Evolutionary conservation across 768 basidiomycete genomes (phyloP).

Genomic region (Leccinum barrowsii): DNA sequence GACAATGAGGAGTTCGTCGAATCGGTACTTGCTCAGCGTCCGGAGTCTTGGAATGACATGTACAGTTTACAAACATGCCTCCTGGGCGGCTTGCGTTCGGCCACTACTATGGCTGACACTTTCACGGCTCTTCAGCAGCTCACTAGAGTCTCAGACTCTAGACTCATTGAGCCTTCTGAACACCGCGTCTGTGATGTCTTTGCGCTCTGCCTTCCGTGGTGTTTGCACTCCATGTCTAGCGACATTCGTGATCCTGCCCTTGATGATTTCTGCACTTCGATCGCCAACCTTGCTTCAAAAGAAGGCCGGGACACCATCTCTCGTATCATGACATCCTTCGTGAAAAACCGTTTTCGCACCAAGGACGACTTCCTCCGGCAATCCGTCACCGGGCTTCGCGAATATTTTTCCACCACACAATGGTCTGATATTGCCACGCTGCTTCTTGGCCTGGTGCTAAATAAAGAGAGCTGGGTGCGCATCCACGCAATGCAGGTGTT

Average conservation of each 20-base stretch:
- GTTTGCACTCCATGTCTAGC: constrained; percentile 71
- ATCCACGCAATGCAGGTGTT: constrained; percentile 83
- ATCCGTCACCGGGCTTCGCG: constrained; percentile 79
- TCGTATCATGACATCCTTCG: constrained; percentile 86
- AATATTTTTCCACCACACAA: constrained; percentile 72
- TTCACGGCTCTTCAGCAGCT: constrained; percentile 66
- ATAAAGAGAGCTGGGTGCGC: constrained; percentile 76
- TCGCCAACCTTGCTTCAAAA: constrained; percentile 65
- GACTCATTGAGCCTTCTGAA: constrained; percentile 67
- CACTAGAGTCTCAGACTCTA: constrained; percentile 54
- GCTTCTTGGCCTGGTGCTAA: constrained; percentile 83
- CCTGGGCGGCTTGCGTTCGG: constrained; percentile 77
- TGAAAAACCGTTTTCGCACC: constrained; percentile 83
- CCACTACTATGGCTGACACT: constrained; percentile 60
- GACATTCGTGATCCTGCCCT: constrained; percentile 58
- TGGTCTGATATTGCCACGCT: constrained; percentile 83
- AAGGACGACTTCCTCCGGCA: constrained; percentile 93
- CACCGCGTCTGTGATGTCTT: constrained; percentile 81
- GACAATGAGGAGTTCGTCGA: constrained; percentile 65
- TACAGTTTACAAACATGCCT: constrained; percentile 67
- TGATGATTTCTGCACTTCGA: constrained; percentile 67
- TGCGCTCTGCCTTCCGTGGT: constrained; percentile 82
- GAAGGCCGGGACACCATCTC: constrained; percentile 77
- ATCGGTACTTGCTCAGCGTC: constrained; percentile 64
- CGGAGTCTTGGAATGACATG: constrained; percentile 65